These are phyloP conservation scores for Vaccinium myrtillus DNA, from an alignment of 148 eudicot species.

Conservation along the genomic window DNA sequence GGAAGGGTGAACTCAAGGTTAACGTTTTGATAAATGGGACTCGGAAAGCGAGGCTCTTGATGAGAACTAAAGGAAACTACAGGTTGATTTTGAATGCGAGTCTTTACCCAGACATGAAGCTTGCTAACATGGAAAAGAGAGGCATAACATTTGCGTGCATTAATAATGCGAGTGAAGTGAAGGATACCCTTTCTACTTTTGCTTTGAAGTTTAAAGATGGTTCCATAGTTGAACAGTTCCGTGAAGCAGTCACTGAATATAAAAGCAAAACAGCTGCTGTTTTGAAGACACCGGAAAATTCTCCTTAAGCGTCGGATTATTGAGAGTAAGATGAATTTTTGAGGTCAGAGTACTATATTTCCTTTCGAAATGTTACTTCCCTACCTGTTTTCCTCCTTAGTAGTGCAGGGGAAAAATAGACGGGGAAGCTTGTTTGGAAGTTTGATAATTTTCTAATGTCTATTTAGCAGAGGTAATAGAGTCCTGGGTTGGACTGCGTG, in stretches of 20 bases:
- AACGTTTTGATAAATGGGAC: constrained; percentile 56
- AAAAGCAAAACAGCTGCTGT: constrained; percentile 40
- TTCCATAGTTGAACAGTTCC: constrained; percentile 68
- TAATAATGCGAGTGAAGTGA: constrained; percentile 69
- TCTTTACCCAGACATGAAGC: constrained; percentile 86
- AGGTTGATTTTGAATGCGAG: constrained; percentile 85
- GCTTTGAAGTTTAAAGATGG: constrained; percentile 90
- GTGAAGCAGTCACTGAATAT: constrained; percentile 53
- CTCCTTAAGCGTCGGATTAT: constrained; percentile 64
- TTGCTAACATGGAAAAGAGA: constrained; percentile 89
- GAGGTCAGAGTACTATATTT: neutral
- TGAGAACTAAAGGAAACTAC: constrained; percentile 84
- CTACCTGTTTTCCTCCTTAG: neutral
- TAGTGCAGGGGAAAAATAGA: neutral
- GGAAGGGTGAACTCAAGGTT: constrained; percentile 89
- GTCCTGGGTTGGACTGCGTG: neutral
- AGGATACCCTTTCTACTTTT: constrained; percentile 68
- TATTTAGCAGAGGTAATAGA: neutral
- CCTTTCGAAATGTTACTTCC: neutral
- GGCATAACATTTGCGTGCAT: constrained; percentile 92
- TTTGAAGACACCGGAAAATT: constrained; percentile 72
- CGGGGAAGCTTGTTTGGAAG: neutral
- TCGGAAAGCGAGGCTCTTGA: constrained; percentile 75
- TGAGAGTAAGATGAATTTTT: constrained; percentile 1
- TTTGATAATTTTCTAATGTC: neutral